Evolutionary conservation across 2,329 filamentous ascomycete genomes (phyloP), one percentile per base, ranked within the genome.

Genomic region (Blastomyces emzantsi): DNA sequence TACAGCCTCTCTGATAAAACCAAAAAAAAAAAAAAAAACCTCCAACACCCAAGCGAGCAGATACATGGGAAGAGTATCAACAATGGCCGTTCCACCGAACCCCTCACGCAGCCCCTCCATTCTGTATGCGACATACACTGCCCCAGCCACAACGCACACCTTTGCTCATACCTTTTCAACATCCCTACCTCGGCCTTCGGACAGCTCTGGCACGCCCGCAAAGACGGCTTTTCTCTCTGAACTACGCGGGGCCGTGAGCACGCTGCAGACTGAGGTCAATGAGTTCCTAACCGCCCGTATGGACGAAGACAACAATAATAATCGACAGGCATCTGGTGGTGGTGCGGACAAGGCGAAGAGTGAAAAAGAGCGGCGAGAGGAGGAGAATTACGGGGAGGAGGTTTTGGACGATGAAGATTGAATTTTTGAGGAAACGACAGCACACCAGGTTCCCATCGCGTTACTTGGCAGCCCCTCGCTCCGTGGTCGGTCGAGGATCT

Each of bases 381-480:
- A 80, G 65, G 82, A 84, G 66, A 83, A 92, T 72, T 96, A 96
- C 73, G 92, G 91, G 58, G 92, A 96, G 75, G 91, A 96, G 74
- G 84, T 87, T 30, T 79, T 84, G 15, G 86, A 87, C 60, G 87
- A 89, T 52, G 87, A 89, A 63, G 83, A 83, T 61, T 45, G 57
- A 47, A 33, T 39, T 49, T 9, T 19, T 33, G 15, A 47, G 25
- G 7, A 33, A 55, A 22, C 15, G 9, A 55, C 19, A 5, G 28
- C 17, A n/a, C 22, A 36, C 30, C 52, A 0, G 49, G 5, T n/a
- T 25, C 3, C 5, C 52, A 17, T 36, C 30, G 11, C 28, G 19
- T n/a, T 33, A 55, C 33, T 22, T 52, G 19, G 7, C 47, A 51
- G 15, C 9, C n/a, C 3, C 47, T 15, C n/a, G 8, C 22, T 13